These are phyloP conservation scores for Podila verticillata DNA, from an alignment of 192 early-diverging fungal genomes.

Conservation along the genomic window DNA sequence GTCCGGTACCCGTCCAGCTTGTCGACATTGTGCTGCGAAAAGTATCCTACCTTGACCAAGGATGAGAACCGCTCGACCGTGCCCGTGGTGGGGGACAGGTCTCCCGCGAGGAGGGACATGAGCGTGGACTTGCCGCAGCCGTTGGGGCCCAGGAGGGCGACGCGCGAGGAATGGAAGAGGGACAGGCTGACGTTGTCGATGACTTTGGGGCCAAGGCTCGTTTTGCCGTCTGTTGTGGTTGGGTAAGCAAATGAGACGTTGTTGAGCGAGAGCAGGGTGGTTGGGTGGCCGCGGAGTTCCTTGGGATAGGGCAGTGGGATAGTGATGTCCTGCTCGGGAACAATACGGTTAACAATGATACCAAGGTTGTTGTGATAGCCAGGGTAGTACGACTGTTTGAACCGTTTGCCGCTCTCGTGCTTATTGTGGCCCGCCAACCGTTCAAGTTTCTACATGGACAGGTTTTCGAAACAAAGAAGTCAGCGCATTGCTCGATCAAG, in stretches of 20 bases:
- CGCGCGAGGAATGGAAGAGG: constrained; percentile 71
- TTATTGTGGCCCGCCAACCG: constrained; percentile 70
- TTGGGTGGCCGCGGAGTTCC: constrained; percentile 73
- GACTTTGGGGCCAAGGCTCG: constrained; percentile 31
- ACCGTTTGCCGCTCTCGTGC: constrained; percentile 72
- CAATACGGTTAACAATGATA: constrained; percentile 16
- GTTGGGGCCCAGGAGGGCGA: constrained; percentile 87
- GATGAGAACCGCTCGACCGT: constrained; percentile 66
- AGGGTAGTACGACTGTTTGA: constrained; percentile 68
- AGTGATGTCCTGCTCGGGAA: constrained; percentile 49
- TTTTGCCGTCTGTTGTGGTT: constrained; percentile 41
- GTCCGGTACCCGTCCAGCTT: constrained; percentile 60
- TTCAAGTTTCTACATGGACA: constrained; percentile 63
- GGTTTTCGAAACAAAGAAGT: background rate
- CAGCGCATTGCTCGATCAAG: background rate
- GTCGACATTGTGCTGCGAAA: constrained; percentile 85
- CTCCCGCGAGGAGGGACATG: constrained; percentile 76
- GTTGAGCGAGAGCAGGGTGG: constrained; percentile 73
- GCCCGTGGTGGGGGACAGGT: constrained; percentile 69
- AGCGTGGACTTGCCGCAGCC: constrained; percentile 88
- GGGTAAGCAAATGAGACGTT: constrained; percentile 72
- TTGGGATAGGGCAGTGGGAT: constrained; percentile 64
- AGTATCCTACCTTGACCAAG: constrained; percentile 77
- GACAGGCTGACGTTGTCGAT: constrained; percentile 76
- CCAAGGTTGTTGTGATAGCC: constrained; percentile 61